Evolutionary conservation across 306 rosid genomes (phyloP), one percentile per base, ranked within the genome.

Genomic region (Lathyrus tuberosus): DNA sequence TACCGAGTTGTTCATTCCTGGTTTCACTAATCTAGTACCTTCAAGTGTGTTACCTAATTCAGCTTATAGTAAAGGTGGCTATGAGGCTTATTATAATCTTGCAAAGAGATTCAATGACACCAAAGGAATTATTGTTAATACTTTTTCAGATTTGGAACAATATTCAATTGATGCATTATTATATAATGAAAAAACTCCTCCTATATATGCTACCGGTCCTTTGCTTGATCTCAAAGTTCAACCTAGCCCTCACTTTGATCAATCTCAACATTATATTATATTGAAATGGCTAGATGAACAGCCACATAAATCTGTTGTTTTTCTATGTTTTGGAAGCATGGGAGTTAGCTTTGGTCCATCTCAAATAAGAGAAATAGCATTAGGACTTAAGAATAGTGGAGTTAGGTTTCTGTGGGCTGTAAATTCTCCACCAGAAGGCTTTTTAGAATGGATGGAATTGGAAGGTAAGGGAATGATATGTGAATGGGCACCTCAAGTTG

Each of bases 401-500:
- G 76, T 78, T 10, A 74, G 78, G 54, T 88, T 88, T 84, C 56
- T 88, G 72, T 86, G 95, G 95, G 74, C 84, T 3, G 22, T 84
- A 70, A 47, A 15, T 4, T 28, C 76, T 57, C 78, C 70, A 10
- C 77, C 91, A 5, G 86, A 84, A 52, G 84, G 86, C 20, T 86
- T 84, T 80, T 74, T 86, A 37, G 84, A 84, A 59, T 74, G 87
- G 74, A 84, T 76, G 16, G 56, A 56, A 38, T 76, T 72, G 11
- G 60, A 56, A 38, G 85, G 79, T 40, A 86, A 33, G 65, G 96
- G 96, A 62, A 61, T 76, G 78, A 10, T 83, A n/a, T 86, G 89
- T 54, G 89, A 65, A 47, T 86, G 91, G 96, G 89, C 84, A 1
- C 89, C 89, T 1, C 91, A 86, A 58, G 78, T 83, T 61, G 89